A percentile compares a stretch with the other conserved stretches of the same genome.
Conservation (phyloP, 1,284 basidiomycete species). For the Microbotryum scabiosae region DNA sequence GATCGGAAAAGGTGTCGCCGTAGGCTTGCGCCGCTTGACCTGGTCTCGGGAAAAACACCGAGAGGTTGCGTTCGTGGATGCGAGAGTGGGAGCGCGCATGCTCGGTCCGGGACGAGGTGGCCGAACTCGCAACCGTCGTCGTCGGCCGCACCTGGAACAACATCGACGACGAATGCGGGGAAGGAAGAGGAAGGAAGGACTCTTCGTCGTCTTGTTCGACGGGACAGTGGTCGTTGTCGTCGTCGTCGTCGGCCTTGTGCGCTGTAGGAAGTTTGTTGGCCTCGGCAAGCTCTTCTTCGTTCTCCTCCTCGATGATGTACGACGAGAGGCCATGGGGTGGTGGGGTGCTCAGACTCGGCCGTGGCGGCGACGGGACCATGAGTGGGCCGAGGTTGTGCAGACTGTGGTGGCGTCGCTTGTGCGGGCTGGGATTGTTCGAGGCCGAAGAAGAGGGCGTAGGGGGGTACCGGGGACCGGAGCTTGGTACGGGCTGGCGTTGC, state of each 20-base stretch:
- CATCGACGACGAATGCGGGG: neutral
- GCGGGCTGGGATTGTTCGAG: too few species aligned
- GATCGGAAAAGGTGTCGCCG: conserved; percentile 57
- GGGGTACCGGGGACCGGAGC: too few species aligned
- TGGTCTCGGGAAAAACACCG: conserved; percentile 79
- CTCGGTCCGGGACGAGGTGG: conserved; percentile 18
- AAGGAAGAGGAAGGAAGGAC: neutral
- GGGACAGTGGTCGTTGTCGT: neutral
- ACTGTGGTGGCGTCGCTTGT: too few species aligned
- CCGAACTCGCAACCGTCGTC: neutral
- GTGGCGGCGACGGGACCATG: neutral
- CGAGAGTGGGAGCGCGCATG: conserved; percentile 56
- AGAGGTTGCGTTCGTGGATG: conserved; percentile 81
- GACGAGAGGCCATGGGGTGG: neutral
- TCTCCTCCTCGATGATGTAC: neutral
- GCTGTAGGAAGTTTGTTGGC: neutral
- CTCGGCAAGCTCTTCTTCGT: neutral
- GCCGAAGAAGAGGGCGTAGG: too few species aligned
- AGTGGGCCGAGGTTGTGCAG: too few species aligned
- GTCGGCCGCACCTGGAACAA: neutral
- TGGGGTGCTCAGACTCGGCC: neutral
- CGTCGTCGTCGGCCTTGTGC: neutral
- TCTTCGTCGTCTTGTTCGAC: conserved; percentile 2
- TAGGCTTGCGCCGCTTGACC: conserved; percentile 55
- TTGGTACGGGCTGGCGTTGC: too few species aligned